Evolutionary conservation across 108 stramenopile species (phyloP), one percentile per base, ranked within the genome.

Genomic region (Bacterosira constricta): DNA sequence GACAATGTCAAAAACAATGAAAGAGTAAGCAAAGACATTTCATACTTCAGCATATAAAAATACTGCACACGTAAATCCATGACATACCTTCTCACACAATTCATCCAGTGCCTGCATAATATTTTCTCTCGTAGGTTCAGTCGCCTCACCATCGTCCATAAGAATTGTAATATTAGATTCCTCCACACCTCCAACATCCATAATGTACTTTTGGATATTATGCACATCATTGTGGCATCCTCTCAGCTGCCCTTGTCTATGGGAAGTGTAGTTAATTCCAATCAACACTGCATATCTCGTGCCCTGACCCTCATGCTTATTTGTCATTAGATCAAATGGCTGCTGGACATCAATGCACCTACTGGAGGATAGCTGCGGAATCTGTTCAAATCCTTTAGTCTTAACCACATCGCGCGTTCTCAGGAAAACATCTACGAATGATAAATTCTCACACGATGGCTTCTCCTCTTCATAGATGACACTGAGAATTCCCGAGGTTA

Each of bases 401-500:
- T 38, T 42, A 25, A 90, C 55, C 27, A 82, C 74, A 37, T 44
- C 60, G 66, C 86, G 56, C 79, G 82, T 83, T 47, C 64, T 64
- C 23, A 49, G 81, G 10, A 88, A 61, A 12, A 83, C 58, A 25
- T 88, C 84, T 36, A 90, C 75, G 86, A 85, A 93, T 10, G 85
- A 82, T 55, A 87, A 29, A 17, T 69, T 63, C 17, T 69, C 39
- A 37, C 66, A 82, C 12, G 57, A 41, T 46, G 32, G 69, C 12
- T 79, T 69, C 25, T 65, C 39, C 23, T 81, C 74, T 15, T 83
- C 73, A 69, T 83, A 86, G 67, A 90, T 57, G 20, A 82, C 88
- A 39, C 78, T 75, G 25, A 95, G 66, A 7, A 95, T 62, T n/a
- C 91, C 83, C 25, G 88, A 89, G 3, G 94, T 95, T 60, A 89